Evolutionary conservation across 371 early-diverging fungal genomes (phyloP).

Genomic region (Mycotypha africana): DNA sequence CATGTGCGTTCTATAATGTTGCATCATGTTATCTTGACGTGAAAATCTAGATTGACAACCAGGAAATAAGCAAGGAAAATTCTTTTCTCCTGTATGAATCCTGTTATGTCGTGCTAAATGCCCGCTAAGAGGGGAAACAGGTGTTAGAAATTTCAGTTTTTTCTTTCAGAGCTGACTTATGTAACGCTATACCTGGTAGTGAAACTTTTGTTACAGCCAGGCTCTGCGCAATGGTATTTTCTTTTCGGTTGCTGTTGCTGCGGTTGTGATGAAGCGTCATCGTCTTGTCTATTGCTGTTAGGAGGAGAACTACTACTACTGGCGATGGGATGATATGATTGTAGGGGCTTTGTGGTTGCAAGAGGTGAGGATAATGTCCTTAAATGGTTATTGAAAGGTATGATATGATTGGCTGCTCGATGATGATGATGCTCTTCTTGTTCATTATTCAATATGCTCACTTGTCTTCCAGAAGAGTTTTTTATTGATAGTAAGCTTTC

Average conservation of each 20-base stretch:
- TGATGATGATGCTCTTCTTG: too few species aligned
- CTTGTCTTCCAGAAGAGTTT: slow-evolving; percentile 36
- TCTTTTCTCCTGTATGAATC: slow-evolving; percentile 91
- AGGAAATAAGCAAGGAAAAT: slow-evolving; percentile 76
- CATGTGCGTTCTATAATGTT: slow-evolving; percentile 82
- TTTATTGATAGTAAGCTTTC: slow-evolving; percentile 25
- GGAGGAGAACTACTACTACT: neutral
- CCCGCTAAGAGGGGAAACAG: slow-evolving; percentile 40
- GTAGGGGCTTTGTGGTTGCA: too few species aligned
- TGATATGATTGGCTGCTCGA: too few species aligned
- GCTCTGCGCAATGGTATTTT: slow-evolving; percentile 50
- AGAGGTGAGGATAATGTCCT: neutral
- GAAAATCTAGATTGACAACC: slow-evolving; percentile 82
- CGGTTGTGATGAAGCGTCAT: slow-evolving; percentile 1
- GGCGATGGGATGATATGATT: too few species aligned
- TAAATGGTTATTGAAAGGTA: neutral
- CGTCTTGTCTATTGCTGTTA: slow-evolving; percentile 8
- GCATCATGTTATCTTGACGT: slow-evolving; percentile 89
- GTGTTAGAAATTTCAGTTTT: too few species aligned
- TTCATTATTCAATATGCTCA: slow-evolving; percentile 29
- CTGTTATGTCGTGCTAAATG: slow-evolving; percentile 87
- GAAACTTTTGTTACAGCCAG: slow-evolving; percentile 56
- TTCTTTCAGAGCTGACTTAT: too few species aligned
- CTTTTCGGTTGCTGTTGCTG: slow-evolving; percentile 31
- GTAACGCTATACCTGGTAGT: slow-evolving; percentile 47